phyloP scores from a whole-genome alignment of 1,139 yeast genomes.

The Zygosaccharomyces pseudobailii region DNA sequence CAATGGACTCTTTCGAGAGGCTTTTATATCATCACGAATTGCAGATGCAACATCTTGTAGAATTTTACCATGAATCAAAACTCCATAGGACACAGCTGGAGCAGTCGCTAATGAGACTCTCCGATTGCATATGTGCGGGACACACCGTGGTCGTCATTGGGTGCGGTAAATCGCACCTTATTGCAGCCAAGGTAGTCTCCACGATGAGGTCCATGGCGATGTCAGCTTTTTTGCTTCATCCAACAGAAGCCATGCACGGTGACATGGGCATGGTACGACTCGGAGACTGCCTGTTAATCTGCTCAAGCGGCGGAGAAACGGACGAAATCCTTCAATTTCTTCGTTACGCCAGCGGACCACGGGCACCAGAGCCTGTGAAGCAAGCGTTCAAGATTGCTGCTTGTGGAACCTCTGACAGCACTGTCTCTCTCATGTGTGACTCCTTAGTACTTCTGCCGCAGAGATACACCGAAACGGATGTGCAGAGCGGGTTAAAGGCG shows the following conservation, averaged over 20 bases:
- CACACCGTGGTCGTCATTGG: constrained; percentile 67
- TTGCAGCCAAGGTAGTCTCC: constrained; percentile 73
- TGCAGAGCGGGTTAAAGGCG: constrained; percentile 78
- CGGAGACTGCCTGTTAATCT: constrained; percentile 53
- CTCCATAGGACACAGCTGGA: neutral
- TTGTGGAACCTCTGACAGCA: constrained; percentile 13
- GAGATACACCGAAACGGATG: constrained; percentile 55
- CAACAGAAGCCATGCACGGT: constrained; percentile 87
- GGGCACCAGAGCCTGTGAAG: constrained; percentile 21
- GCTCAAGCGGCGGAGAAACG: constrained; percentile 80
- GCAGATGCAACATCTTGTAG: constrained; percentile 17
- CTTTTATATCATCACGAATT: constrained; percentile 18
- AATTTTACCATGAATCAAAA: constrained; percentile 8
- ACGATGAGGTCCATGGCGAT: constrained; percentile 77
- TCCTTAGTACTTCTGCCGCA: constrained; percentile 17
- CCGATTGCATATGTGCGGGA: constrained; percentile 2
- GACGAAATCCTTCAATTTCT: constrained; percentile 53
- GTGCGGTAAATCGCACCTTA: constrained; percentile 78
- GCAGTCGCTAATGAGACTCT: neutral
- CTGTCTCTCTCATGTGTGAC: constrained; percentile 14
- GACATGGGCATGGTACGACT: constrained; percentile 68
- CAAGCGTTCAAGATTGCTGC: constrained; percentile 12
- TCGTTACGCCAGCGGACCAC: constrained; percentile 8
- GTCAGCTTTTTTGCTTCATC: constrained; percentile 65
- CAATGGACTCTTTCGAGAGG: constrained; percentile 12